Conservation (phyloP, 352 stramenopile genomes). For the Phytophthora sojae region DNA sequence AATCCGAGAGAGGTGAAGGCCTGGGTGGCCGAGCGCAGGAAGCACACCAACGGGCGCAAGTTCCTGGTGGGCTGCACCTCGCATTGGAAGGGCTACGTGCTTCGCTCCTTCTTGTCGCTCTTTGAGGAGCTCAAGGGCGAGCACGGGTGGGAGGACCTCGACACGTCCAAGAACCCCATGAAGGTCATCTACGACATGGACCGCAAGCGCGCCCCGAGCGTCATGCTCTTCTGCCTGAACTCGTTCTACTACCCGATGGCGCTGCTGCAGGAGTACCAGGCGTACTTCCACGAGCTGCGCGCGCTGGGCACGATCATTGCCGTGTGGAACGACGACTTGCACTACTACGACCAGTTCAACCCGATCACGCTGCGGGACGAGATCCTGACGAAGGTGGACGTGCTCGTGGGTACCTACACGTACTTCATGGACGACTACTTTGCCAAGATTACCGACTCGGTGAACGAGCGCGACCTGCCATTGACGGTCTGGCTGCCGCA, state of each 20-base stretch:
- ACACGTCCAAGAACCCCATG: conserved; percentile 56
- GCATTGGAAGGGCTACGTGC: conserved; percentile 69
- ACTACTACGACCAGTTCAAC: conserved; percentile 85
- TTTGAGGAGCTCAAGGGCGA: conserved; percentile 72
- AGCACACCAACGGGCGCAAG: conserved; percentile 77
- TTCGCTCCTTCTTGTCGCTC: conserved; percentile 70
- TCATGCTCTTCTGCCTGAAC: conserved; percentile 83
- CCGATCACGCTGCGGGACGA: conserved; percentile 62
- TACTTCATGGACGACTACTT: conserved; percentile 88
- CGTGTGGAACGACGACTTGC: conserved; percentile 83
- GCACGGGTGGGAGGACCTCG: conserved; percentile 74
- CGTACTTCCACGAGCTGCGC: conserved; percentile 76
- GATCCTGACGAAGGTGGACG: conserved; percentile 71
- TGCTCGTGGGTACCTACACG: conserved; percentile 77
- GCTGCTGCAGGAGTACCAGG: conserved; percentile 64
- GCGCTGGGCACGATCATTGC: conserved; percentile 72
- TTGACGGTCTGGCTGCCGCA: conserved; percentile 77
- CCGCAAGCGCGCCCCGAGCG: conserved; percentile 63
- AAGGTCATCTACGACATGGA: conserved; percentile 74
- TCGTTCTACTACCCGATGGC: conserved; percentile 74
- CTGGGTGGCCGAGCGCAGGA: conserved; percentile 68
- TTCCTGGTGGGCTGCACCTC: conserved; percentile 72
- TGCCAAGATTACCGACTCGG: conserved; percentile 49
- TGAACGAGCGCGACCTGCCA: conserved; percentile 69
- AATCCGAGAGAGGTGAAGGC: conserved; percentile 61